phyloP scores from a whole-genome alignment of 306 rosid species.

The Carpinus fangiana region DNA sequence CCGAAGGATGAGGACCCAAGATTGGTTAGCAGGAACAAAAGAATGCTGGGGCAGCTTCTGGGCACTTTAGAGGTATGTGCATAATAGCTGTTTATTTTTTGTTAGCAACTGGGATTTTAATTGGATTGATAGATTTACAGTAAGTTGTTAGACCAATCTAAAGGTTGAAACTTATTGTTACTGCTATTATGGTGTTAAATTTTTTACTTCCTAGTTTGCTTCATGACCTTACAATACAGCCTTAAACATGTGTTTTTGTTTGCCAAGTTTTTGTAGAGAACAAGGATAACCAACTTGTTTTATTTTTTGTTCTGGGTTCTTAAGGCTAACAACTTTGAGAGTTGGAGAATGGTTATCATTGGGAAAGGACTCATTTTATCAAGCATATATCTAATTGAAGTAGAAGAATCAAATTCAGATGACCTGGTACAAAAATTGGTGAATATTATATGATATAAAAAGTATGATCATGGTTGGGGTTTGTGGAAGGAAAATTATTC shows the following conservation, averaged over 20 bases:
- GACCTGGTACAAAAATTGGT: not conserved
- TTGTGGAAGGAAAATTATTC: not conserved
- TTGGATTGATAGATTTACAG: not conserved
- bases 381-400: not conserved
- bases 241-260: not conserved
- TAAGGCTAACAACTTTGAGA: not conserved
- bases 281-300: not conserved
- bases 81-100: constrained; percentile 12
- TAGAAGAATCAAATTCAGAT: not conserved
- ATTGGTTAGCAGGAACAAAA: constrained; percentile 84
- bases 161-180: not conserved
- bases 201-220: not conserved
- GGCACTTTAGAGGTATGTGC: constrained; percentile 86
- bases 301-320: not conserved
- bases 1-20: constrained; percentile 93
- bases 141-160: not conserved
- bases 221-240: not conserved
- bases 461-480: not conserved
- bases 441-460: not conserved
- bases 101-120: not conserved
- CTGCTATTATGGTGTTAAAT: not conserved
- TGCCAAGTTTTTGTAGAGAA: not conserved
- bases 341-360: not conserved
- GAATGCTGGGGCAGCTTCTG: constrained; percentile 96
- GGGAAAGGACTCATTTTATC: not conserved